Conservation (phyloP, 2,329 filamentous ascomycete species). For the Myriosclerotinia scirpicola region DNA sequence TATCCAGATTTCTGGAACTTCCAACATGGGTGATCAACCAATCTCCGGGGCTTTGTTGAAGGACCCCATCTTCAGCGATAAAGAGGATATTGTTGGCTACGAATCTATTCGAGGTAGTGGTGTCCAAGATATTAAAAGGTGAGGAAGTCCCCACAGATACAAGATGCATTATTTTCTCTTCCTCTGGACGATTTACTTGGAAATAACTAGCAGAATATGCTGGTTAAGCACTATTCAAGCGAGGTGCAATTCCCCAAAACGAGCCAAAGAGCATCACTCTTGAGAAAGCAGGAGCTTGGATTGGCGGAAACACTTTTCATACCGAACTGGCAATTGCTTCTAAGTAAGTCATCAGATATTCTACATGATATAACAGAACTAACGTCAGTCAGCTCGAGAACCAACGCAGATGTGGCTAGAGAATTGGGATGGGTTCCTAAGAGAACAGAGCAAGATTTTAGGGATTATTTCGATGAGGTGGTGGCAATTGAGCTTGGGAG, state of each 20-base stretch:
- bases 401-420: background rate
- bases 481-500: background rate
- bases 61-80: conserved; percentile 44
- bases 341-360: conserved; percentile 27
- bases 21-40: conserved; percentile 47
- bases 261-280: conserved; percentile 37
- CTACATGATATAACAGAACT: background rate
- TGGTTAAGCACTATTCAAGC: conserved; percentile 39
- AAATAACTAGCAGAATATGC: conserved; percentile 41
- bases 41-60: conserved; percentile 40
- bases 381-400: background rate
- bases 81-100: conserved; percentile 48
- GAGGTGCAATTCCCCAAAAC: conserved; percentile 39
- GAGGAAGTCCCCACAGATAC: conserved; percentile 42
- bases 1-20: conserved; percentile 45
- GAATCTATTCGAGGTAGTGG: conserved; percentile 44
- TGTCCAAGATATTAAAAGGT: conserved; percentile 40
- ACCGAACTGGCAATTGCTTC: conserved; percentile 42
- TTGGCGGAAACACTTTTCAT: conserved; percentile 27
- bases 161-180: conserved; percentile 46
- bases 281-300: conserved; percentile 35
- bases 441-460: background rate
- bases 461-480: background rate
- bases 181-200: conserved; percentile 45
- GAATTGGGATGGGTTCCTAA: background rate